Evolutionary conservation across 2,329 filamentous ascomycete species (phyloP), one percentile per base, ranked within the genome.

Genomic region (Parascedosporium putredinis): DNA sequence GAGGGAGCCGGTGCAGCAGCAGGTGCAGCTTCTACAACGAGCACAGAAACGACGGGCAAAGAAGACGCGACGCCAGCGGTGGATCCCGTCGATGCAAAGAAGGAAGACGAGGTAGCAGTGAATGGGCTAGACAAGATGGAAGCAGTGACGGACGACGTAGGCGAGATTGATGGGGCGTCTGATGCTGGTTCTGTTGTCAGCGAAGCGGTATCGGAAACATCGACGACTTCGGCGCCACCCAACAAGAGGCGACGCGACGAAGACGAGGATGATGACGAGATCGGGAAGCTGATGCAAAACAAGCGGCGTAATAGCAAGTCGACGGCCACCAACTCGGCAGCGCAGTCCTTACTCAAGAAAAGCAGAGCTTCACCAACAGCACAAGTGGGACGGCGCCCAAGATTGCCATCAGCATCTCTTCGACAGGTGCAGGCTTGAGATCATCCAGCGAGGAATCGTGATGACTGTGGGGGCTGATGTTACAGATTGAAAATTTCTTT

Each of bases 181-280:
- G 50, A 54, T n/a, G 45, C 44, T 14, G 51, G 48, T 20, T 53
- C 49, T 20, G 48, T 49, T 27, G 38, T 57, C 14, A 59, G 60
- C 16, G 60, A 66, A 9, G 62, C 62, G 23, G 59, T 55, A 10
- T 54, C 64, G 49, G 65, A 62, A 31, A 61, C 65, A 22, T 80
- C 83, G 0, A 83, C 84, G 3, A 85, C 83, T 0, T 88, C 95
- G 64, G 78, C 88, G 49, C 67, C 95, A 16, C 85, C 88, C 0
- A 88, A 95, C 64, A 97, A 97, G 67, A 84, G 91, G 45, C 79
- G 91, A 45, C 80, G 93, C 58, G 90, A 95, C 62, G 91, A 96
- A 51, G 88, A 95, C 54, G 67, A 70, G n/a, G 91, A 96, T 43
- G 90, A 95, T 50, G 90, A 96, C 55, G 88, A 91, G 60, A 69